Conservation (phyloP, 495 filamentous ascomycete genomes). For the Letharia columbiana region DNA sequence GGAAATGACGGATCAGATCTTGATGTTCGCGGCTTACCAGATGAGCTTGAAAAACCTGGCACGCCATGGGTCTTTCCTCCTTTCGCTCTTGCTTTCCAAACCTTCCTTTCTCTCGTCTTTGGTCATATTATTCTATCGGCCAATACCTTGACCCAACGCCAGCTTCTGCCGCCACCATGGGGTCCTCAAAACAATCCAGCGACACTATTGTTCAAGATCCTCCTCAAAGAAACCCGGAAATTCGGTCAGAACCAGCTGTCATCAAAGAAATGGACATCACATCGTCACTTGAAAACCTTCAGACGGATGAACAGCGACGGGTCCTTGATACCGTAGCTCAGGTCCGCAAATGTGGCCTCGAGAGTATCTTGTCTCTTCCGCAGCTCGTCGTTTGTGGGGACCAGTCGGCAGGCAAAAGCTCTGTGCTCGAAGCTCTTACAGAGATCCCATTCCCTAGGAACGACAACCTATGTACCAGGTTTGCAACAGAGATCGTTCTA, state of each 20-base stretch:
- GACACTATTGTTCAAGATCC: neutral
- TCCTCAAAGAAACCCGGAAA: neutral
- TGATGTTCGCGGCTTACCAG: neutral
- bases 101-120: neutral
- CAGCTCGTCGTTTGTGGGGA: constrained; percentile 69
- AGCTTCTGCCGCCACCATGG: neutral
- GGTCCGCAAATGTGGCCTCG: constrained; percentile 29
- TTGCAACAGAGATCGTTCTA: constrained; percentile 56
- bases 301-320: constrained; percentile 27
- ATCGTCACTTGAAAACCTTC: constrained; percentile 14
- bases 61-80: neutral
- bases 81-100: neutral
- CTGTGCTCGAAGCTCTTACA: constrained; percentile 64
- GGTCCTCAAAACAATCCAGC: neutral
- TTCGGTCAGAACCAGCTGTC: neutral
- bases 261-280: constrained; percentile 14
- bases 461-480: constrained; percentile 56
- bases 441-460: constrained; percentile 60
- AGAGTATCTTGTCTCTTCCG: constrained; percentile 39
- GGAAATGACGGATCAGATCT: neutral
- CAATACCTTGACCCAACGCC: neutral
- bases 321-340: constrained; percentile 31
- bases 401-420: constrained; percentile 66
- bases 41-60: neutral
- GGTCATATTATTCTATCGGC: neutral